Evolutionary conservation across 2,329 filamentous ascomycete species (phyloP).

Genomic region (Blastomyces gilchristii): DNA sequence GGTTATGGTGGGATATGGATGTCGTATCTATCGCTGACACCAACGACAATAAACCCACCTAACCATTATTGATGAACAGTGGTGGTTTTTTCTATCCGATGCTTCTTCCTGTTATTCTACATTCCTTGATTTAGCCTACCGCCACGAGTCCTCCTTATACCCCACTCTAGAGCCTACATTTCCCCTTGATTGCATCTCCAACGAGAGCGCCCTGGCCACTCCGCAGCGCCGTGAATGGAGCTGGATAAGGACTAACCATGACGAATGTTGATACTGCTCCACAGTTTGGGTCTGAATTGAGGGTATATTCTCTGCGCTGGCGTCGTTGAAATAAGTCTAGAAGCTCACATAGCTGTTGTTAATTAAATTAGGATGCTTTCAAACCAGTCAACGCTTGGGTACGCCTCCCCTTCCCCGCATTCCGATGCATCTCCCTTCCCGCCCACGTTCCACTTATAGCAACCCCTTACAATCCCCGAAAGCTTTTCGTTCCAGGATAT

Average conservation of each 20-base stretch:
- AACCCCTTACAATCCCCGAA: background rate
- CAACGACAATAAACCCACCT: background rate
- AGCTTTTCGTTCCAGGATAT: background rate
- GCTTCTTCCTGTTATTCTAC: background rate
- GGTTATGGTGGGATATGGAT: background rate
- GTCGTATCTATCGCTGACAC: background rate
- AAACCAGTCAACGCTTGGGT: slow-evolving; percentile 88
- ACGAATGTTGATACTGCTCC: slow-evolving; percentile 72
- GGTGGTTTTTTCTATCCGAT: background rate
- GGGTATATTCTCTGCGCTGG: slow-evolving; percentile 40
- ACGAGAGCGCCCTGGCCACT: background rate
- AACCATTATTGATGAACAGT: background rate
- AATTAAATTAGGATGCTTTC: slow-evolving; percentile 81
- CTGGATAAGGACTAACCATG: slow-evolving; percentile 43
- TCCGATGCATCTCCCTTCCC: slow-evolving; percentile 10
- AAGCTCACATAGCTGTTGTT: slow-evolving; percentile 12
- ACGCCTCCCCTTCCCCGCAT: slow-evolving; percentile 24
- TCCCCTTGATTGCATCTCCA: background rate
- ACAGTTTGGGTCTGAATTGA: slow-evolving; percentile 87
- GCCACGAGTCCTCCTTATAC: background rate
- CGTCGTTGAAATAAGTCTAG: background rate
- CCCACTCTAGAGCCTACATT: background rate
- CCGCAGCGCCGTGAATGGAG: slow-evolving; percentile 1
- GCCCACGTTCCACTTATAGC: slow-evolving; percentile 11
- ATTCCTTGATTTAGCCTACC: background rate